Base-by-base conservation (phyloP, 148 eudicot species). In the Heliosperma pusillum region DNA sequence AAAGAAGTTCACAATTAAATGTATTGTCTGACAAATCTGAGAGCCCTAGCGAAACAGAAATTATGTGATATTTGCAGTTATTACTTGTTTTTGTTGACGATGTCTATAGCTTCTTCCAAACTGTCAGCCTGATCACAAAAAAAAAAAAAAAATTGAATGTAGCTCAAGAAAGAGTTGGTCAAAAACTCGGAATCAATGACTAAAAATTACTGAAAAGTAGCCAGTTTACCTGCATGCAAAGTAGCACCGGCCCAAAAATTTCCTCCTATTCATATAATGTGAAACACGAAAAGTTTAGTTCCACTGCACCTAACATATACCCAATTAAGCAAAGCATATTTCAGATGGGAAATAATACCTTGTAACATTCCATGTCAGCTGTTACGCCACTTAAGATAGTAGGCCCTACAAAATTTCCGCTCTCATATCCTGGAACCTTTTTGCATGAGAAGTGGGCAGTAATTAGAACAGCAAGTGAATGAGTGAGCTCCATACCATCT, bases 171-270 rank as follows among this genome's bases (percentile, higher is more conserved):
- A 73, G 2, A 2, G 69, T 1, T 4, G 42, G 40, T 50, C 24
- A 15, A 50, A 50, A 50, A 2, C 2, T 50, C 55, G 52, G 21
- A 52, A 52, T 70, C 52, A 7, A 66, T 24, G 36, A 55, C 60
- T 27, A 45, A 69, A 81, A 64, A 40, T n/a, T 61, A 55, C 59
- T 7, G 27, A 26, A 17, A 66, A 47, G n/a, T 70, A 59, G 72
- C 71, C 20, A 70, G 57, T 75, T 60, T 45, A 95, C 99, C 99
- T 96, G 87, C 99, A 96, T 84, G 83, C 97, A 96, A 73, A 92
- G 72, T 61, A 96, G 94, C 82, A 96, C 97, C 30, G 99, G 99
- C 70, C 99, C 99, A 77, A 93, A 89, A 22, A 96, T 96, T 80
- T 96, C 99, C 85, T 96, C 99, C 97, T 96, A 90, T 76, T 80